Evolutionary conservation across 768 basidiomycete genomes (phyloP), one percentile per base, ranked within the genome.

Genomic region (Lactifluus subvellereus): DNA sequence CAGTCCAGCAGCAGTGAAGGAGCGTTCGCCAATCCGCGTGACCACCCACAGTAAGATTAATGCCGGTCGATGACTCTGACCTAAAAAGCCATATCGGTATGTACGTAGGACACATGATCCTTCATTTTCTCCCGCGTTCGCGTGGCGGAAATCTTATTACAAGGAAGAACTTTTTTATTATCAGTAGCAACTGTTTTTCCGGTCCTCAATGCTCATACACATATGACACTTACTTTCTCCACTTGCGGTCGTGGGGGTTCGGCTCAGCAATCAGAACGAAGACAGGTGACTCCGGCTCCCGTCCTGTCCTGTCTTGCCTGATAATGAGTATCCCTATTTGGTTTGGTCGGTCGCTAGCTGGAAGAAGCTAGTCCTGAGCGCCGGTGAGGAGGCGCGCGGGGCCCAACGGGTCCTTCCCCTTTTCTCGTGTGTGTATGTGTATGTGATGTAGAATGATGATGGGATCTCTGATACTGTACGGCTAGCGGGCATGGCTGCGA

Each of bases 341-440:
- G 35, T 30, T 32, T 59, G 38, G 58, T 37, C n/a, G n/a, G 50
- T 51, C 18, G 49, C 49, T 42, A 59, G 49, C 49, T 59, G 11
- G 37, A 59, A 59, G 18, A 40, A 50, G 58, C 30, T 59, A 51
- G 38, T 43, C 16, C 6, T 54, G 38, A 48, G 47, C 47, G 47
- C 47, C 22, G 20, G 47, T 5, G 13, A 3, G 47, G 10, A 22
- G 22, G 11, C 47, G 18, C 47, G 47, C 47, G 38, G 37, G 11
- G 6, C 18, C 33, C n/a, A 27, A 16, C 6, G 37, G 37, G 47
- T 51, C 32, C 33, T 42, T 20, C 9, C 42, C 51, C 9, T 54
- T 45, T 60, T 60, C n/a, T 45, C 11, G 32, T 48, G 22, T 27
- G 18, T 48, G 22, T 48, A 20, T 45, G 45, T 45, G n/a, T 45